Base-by-base conservation (phyloP, 257 asterid species). In the Solanum megistacrolobum region DNA sequence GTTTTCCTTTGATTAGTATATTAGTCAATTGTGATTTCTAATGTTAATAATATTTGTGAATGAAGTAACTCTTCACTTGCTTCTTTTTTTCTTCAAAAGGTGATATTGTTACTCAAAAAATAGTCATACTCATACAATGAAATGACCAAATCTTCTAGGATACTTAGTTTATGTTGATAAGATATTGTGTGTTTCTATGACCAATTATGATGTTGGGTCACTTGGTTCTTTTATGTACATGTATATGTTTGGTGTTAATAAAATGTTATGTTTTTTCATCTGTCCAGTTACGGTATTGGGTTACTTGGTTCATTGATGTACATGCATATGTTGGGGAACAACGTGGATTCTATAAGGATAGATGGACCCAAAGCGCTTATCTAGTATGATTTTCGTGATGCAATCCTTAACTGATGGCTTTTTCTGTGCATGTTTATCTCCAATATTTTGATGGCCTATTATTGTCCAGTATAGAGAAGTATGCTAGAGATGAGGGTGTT, bases 321-420 rank as follows among this genome's bases (percentile, higher is more conserved):
- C 93, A 92, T 96, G 92, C 92, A 96, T 86, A 95, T 96, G 99
- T 98, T 96, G 36, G 98, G 99, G 41, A 96, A 91, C 88, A 94
- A 91, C 60, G 89, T 96, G 71, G 98, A 96, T 90, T 89, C 98
- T 82, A 91, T 95, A 86, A 74, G 81, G 95, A 98, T 96, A 21
- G 98, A 92, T 83, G 98, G 98, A 92, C 95, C 98, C 65, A 93
- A 83, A 91, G 97, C 97, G 60, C 91, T 96, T 58, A 66, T 94
- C 91, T 94, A 94, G 99, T 96, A 94, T 89, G 93, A 60, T 52
- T 86, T 84, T 86, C 84, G 38, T n/a, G 38, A 11, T 79, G 79
- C 34, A 69, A 29, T 72, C 62, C 29, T 71, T n/a, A 73, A 83
- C 38, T 38, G 58, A 55, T 82, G 68, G 36, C 58, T 86, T 10